Conservation (phyloP, 805 yeast genomes). For the Ogataea zsoltii region DNA sequence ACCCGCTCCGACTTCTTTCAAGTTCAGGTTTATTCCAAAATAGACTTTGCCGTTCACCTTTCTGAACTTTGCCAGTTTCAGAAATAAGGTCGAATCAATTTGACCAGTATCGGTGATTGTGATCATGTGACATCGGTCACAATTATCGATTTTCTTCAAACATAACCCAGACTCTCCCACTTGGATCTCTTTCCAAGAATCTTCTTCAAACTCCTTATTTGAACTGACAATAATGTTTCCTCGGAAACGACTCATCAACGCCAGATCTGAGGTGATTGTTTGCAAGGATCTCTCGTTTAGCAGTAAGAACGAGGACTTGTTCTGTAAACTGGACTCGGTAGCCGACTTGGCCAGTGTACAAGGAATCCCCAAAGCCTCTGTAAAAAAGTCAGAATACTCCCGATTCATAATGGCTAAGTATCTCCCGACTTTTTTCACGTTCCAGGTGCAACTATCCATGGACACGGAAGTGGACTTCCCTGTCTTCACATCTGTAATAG, state of each 20-base stretch:
- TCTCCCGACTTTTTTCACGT: conserved; percentile 8
- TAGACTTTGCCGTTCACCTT: conserved; percentile 38
- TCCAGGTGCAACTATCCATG: background rate
- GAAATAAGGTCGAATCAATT: conserved; percentile 34
- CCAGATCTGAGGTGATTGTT: conserved; percentile 11
- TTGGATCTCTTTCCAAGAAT: conserved; percentile 33
- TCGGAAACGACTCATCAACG: conserved; percentile 32
- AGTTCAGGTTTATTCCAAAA: conserved; percentile 38
- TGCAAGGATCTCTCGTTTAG: conserved; percentile 34
- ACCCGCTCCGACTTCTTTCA: conserved; percentile 18
- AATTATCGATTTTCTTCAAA: conserved; percentile 29
- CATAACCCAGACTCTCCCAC: conserved; percentile 16
- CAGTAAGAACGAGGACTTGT: conserved; percentile 42
- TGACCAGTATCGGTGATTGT: conserved; percentile 41
- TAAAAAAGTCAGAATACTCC: conserved; percentile 31
- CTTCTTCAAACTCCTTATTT: conserved; percentile 38
- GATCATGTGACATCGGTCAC: conserved; percentile 48
- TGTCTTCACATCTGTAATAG: conserved; percentile 5
- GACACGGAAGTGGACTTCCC: conserved; percentile 8
- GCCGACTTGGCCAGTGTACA: conserved; percentile 37
- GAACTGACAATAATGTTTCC: conserved; percentile 38
- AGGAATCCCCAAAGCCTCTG: conserved; percentile 30
- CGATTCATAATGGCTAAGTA: conserved; percentile 17
- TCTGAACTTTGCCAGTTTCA: conserved; percentile 35
- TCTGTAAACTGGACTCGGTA: conserved; percentile 24